Evolutionary conservation across 1,284 basidiomycete genomes (phyloP).

Genomic region (Microbotryum saponariae): DNA sequence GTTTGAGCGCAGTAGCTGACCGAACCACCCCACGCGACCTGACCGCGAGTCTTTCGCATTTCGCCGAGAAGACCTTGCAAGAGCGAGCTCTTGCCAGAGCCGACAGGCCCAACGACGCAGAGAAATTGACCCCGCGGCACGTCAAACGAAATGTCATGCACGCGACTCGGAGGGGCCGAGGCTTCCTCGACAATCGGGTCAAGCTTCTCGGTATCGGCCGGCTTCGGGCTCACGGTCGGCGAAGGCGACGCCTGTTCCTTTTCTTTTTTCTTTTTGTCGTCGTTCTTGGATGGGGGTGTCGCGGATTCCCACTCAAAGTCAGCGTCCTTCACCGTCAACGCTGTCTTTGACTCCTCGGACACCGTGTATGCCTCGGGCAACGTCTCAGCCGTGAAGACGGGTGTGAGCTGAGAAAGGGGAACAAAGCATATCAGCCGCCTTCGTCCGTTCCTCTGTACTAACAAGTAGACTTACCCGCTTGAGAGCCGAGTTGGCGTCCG

Average conservation of each 20-base stretch:
- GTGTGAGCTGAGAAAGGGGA: too few relatives aligned
- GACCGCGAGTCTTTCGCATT: constrained; percentile 54
- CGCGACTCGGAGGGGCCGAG: constrained; percentile 45
- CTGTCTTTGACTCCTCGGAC: constrained; percentile 49
- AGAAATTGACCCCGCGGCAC: constrained; percentile 53
- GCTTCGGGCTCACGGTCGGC: constrained; percentile 17
- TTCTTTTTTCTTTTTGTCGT: constrained; percentile 23
- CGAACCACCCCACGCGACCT: constrained; percentile 39
- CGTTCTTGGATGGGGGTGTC: constrained; percentile 35
- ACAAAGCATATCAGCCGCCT: too few relatives aligned
- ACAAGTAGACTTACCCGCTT: not conserved
- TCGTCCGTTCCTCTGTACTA: too few relatives aligned
- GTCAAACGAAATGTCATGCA: constrained; percentile 50
- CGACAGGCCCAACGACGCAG: constrained; percentile 61
- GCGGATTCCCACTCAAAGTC: constrained; percentile 58
- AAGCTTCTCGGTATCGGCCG: constrained; percentile 25
- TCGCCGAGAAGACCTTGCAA: constrained; percentile 64
- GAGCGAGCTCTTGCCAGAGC: constrained; percentile 53
- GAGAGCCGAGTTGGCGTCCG: constrained; percentile 48
- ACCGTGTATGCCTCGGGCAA: constrained; percentile 46
- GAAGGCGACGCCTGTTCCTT: constrained; percentile 40
- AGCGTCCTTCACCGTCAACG: constrained; percentile 50
- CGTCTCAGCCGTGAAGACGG: constrained; percentile 53
- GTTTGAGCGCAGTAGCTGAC: constrained; percentile 73
- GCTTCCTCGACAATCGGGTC: constrained; percentile 21